Conservation (phyloP, 208 protist species). For the Leishmania braziliensis region DNA sequence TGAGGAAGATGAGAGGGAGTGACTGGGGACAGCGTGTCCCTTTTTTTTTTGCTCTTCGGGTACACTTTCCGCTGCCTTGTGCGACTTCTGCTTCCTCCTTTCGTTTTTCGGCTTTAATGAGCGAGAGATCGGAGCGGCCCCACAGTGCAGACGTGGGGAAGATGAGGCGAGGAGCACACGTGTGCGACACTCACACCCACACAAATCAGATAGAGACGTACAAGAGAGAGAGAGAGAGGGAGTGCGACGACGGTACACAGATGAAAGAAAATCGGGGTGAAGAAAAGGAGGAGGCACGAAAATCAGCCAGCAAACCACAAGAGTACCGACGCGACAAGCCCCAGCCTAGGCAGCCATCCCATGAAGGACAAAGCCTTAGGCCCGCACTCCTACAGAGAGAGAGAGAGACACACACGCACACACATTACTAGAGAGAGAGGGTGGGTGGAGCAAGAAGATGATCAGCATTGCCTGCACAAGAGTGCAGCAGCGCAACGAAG, state of each 20-base stretch:
- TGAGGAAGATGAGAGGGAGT: neutral
- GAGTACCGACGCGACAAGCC: neutral
- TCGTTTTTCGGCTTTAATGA: too few species aligned
- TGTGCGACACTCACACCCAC: neutral
- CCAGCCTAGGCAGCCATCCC: neutral
- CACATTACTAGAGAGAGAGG: neutral
- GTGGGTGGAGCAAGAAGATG: neutral
- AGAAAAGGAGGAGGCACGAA: neutral
- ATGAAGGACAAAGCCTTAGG: neutral
- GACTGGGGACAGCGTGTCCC: neutral
- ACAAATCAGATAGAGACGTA: slow-evolving; percentile 7
- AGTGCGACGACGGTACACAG: neutral
- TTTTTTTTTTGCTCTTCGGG: neutral
- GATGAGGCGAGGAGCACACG: neutral
- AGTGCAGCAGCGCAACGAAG: slow-evolving; percentile 10
- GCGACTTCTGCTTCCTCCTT: neutral
- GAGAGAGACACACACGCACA: neutral
- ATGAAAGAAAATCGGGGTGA: neutral
- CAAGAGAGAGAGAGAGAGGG: neutral
- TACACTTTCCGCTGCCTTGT: neutral
- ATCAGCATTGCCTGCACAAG: neutral
- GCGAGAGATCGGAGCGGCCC: too few species aligned
- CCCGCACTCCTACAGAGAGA: too few species aligned
- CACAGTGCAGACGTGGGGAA: neutral
- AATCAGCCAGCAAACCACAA: too few species aligned